Conservation (phyloP, 305 asterid genomes). For the Petunia hybrid region DNA sequence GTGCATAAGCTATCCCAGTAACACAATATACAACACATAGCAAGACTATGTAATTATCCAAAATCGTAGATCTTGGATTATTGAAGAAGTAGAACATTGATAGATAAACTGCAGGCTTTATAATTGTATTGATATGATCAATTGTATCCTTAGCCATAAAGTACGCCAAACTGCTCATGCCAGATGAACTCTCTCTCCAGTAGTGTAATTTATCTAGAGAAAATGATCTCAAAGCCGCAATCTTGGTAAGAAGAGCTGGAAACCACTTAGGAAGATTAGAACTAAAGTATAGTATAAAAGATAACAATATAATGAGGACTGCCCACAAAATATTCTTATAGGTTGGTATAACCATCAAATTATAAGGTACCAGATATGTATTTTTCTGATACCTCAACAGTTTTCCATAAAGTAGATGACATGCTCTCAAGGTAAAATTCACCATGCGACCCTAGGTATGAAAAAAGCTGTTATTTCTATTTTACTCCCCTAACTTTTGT, state of each 20-base stretch:
- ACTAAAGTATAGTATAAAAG: background rate
- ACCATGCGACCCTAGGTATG: background rate
- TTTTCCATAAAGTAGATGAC: background rate
- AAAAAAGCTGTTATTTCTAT: background rate
- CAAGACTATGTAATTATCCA: constrained; percentile 70
- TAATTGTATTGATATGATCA: constrained; percentile 73
- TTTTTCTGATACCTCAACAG: background rate
- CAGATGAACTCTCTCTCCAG: constrained; percentile 87
- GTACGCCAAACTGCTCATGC: constrained; percentile 83
- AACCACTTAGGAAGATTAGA: constrained; percentile 29
- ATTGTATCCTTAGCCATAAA: constrained; percentile 78
- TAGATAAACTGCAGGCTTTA: constrained; percentile 79
- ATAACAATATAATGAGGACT: background rate
- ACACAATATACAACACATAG: constrained; percentile 78
- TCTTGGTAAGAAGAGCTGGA: constrained; percentile 70
- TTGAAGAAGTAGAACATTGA: constrained; percentile 90
- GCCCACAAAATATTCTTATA: background rate
- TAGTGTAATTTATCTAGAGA: constrained; percentile 76
- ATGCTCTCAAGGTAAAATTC: background rate
- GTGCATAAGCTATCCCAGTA: constrained; percentile 79
- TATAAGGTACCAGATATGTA: background rate
- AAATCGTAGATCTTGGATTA: constrained; percentile 75
- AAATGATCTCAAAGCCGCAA: constrained; percentile 80
- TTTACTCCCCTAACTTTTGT: background rate
- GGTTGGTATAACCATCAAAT: background rate